A percentile compares a stretch with the other conserved stretches of the same genome.
Evolutionary conservation across 805 yeast species (phyloP).

Genomic region (Wickerhamiella shivajii): DNA sequence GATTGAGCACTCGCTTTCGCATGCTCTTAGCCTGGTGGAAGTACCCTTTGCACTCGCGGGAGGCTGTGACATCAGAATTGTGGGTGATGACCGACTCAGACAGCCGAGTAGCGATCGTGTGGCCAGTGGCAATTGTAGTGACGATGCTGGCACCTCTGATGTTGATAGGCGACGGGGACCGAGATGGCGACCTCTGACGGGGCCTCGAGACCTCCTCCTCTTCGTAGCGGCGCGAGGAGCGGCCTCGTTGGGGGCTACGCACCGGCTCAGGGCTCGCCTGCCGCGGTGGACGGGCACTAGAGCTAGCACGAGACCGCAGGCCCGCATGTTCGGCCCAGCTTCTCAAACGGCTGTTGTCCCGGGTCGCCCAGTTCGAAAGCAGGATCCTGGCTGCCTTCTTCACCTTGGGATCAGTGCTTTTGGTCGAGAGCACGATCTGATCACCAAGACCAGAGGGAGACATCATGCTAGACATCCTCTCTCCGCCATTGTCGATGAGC

Average conservation of each 20-base stretch:
- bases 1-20: slow-evolving; percentile 65
- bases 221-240: neutral
- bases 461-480: slow-evolving; percentile 13
- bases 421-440: slow-evolving; percentile 35
- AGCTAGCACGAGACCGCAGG: too few relatives aligned
- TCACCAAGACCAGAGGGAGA: slow-evolving; percentile 16
- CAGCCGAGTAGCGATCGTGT: slow-evolving; percentile 57
- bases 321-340: slow-evolving; percentile 5
- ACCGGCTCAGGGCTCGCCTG: neutral
- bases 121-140: slow-evolving; percentile 29
- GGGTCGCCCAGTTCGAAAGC: slow-evolving; percentile 49
- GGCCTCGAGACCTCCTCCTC: neutral
- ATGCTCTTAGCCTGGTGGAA: slow-evolving; percentile 56
- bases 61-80: slow-evolving; percentile 30
- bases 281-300: neutral
- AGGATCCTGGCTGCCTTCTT: slow-evolving; percentile 35
- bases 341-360: slow-evolving; percentile 11
- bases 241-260: neutral
- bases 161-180: slow-evolving; percentile 14
- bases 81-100: slow-evolving; percentile 39
- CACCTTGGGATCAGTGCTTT: slow-evolving; percentile 27
- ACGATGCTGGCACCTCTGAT: slow-evolving; percentile 16
- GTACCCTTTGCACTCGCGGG: slow-evolving; percentile 50
- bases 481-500: slow-evolving; percentile 39
- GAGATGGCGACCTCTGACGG: slow-evolving; percentile 5